Conservation (phyloP, 352 stramenopile genomes). For the Pseudoperonospora humuli region DNA sequence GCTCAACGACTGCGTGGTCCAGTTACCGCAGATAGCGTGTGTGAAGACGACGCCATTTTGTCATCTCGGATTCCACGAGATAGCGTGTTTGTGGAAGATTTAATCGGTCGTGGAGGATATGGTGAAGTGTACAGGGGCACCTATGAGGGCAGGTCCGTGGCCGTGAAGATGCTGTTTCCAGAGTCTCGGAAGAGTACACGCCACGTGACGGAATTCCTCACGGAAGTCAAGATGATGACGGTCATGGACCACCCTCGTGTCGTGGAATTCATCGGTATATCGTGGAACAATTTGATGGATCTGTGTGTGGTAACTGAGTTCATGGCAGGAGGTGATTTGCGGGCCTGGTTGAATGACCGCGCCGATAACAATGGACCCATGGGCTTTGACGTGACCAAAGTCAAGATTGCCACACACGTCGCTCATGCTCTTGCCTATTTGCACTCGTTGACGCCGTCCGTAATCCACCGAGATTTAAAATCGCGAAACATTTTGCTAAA, state of each 20-base stretch:
- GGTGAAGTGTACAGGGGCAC: slow-evolving; percentile 44
- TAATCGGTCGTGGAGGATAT: slow-evolving; percentile 45
- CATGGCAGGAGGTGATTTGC: slow-evolving; percentile 52
- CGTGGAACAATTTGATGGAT: slow-evolving; percentile 48
- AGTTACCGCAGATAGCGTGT: slow-evolving; percentile 29
- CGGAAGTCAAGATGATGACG: slow-evolving; percentile 44
- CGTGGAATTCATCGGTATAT: slow-evolving; percentile 47
- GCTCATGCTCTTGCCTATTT: slow-evolving; percentile 36
- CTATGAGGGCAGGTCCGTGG: slow-evolving; percentile 28
- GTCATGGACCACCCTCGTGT: slow-evolving; percentile 36
- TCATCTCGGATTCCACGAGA: slow-evolving; percentile 37
- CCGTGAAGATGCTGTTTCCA: slow-evolving; percentile 46
- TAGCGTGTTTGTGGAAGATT: slow-evolving; percentile 24
- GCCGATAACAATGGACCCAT: slow-evolving; percentile 12
- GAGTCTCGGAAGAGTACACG: slow-evolving; percentile 30
- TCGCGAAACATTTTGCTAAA: slow-evolving; percentile 42
- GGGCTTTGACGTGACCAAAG: slow-evolving; percentile 35
- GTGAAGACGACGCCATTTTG: slow-evolving; percentile 38
- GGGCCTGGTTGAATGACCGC: slow-evolving; percentile 29
- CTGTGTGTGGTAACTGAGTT: slow-evolving; percentile 54
- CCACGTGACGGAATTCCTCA: slow-evolving; percentile 40
- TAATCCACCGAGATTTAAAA: slow-evolving; percentile 49
- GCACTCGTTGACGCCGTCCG: slow-evolving; percentile 29
- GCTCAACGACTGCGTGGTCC: slow-evolving; percentile 17
- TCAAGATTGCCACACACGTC: slow-evolving; percentile 33